Conservation (phyloP, 306 rosid species). For the Malus orientalis region DNA sequence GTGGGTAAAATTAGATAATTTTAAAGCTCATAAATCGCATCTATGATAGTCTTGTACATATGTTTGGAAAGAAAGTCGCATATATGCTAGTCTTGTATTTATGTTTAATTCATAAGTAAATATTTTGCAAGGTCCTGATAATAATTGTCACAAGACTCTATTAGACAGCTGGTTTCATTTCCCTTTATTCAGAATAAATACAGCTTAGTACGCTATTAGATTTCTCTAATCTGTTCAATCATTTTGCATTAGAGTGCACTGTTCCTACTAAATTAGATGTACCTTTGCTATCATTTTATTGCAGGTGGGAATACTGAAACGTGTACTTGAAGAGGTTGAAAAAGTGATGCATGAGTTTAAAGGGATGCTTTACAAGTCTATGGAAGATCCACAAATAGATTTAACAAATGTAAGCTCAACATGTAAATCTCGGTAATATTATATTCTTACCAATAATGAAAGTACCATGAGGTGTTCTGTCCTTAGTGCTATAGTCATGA, state of each 20-base stretch:
- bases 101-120: neutral
- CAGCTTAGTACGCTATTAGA: neutral
- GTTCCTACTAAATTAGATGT: neutral
- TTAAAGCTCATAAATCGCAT: neutral
- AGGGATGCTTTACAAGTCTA: conserved; percentile 83
- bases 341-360: conserved; percentile 95
- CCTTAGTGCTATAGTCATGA: neutral
- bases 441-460: neutral
- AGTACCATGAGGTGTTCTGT: neutral
- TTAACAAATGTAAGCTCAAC: conserved; percentile 67
- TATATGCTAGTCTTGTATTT: neutral
- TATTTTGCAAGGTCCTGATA: neutral
- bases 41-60: neutral
- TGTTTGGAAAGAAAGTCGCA: neutral
- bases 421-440: neutral
- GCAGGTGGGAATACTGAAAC: conserved; percentile 94
- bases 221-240: neutral
- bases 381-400: conserved; percentile 95
- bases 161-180: neutral
- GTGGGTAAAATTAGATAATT: neutral
- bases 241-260: neutral
- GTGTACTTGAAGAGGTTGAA: conserved; percentile 98
- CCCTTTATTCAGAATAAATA: neutral
- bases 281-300: conserved; percentile 23
- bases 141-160: neutral